These are phyloP conservation scores for Fusarium dimerum DNA, from an alignment of 2,329 filamentous ascomycete genomes.

Conservation along the genomic window DNA sequence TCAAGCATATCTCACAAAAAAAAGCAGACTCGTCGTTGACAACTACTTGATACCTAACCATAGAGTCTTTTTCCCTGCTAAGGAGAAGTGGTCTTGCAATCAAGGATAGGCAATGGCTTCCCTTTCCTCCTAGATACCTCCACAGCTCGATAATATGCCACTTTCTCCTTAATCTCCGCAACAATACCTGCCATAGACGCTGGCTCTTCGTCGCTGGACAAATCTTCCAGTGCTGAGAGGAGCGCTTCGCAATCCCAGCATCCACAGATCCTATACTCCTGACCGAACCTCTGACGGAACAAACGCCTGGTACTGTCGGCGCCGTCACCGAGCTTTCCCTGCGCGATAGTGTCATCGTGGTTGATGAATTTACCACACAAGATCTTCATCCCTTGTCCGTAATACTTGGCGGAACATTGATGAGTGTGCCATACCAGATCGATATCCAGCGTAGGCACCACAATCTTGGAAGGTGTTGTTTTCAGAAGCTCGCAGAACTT, in stretches of 20 bases:
- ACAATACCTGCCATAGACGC: constrained; percentile 12
- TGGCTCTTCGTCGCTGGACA: neutral
- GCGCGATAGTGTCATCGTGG: constrained; percentile 41
- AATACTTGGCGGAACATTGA: constrained; percentile 35
- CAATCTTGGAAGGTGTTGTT: constrained; percentile 26
- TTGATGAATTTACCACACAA: constrained; percentile 33
- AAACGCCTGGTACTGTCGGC: constrained; percentile 31
- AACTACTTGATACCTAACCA: neutral
- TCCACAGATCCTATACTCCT: constrained; percentile 37
- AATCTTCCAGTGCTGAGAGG: constrained; percentile 23
- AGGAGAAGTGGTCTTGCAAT: neutral
- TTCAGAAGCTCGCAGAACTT: constrained; percentile 39
- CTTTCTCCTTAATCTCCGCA: constrained; percentile 4
- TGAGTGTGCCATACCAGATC: constrained; percentile 48
- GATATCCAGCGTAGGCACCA: constrained; percentile 44
- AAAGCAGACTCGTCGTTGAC: neutral
- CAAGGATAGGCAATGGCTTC: neutral
- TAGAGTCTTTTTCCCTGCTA: no score
- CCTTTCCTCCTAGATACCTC: constrained; percentile 13
- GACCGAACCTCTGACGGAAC: constrained; percentile 34
- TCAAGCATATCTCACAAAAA: constrained; percentile 5
- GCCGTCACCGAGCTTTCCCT: constrained; percentile 26
- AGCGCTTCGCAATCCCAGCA: constrained; percentile 42
- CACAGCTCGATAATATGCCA: constrained; percentile 16
- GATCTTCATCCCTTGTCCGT: constrained; percentile 21